Percentiles rank a stretch among this genome's conserved stretches.
Evolutionary conservation across 2,329 filamentous ascomycete species (phyloP).

Genomic region (Gaeumannomyces tritici): DNA sequence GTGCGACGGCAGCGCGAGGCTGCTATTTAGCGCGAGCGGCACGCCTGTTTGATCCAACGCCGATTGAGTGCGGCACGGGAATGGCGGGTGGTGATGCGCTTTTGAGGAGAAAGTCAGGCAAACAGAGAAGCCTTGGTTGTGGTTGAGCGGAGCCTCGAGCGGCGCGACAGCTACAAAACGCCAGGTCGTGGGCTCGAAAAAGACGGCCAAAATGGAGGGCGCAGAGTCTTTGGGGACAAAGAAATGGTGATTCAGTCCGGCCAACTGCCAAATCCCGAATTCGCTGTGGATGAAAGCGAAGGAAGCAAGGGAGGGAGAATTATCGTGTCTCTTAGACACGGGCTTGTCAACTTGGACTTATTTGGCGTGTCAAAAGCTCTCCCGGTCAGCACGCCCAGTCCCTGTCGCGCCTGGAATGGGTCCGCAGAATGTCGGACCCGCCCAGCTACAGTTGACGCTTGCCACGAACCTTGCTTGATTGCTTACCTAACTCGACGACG

Average conservation of each 20-base stretch:
- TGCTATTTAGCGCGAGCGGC: not conserved
- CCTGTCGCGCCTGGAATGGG: not conserved
- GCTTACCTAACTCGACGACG: not conserved
- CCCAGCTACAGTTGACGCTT: no score
- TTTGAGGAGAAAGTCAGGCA: not conserved
- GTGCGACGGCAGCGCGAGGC: not conserved
- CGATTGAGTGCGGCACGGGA: not conserved
- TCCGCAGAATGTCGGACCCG: not conserved
- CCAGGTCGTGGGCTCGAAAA: not conserved
- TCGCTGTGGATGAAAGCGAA: not conserved
- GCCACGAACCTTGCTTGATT: not conserved
- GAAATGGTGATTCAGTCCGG: not conserved
- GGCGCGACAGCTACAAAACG: not conserved
- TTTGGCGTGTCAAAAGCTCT: not conserved
- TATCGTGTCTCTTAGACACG: not conserved
- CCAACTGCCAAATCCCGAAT: not conserved
- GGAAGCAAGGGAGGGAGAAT: not conserved
- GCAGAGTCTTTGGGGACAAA: not conserved
- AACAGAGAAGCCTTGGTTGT: not conserved
- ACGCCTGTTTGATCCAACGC: not conserved
- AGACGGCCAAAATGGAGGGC: not conserved
- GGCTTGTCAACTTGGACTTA: not conserved
- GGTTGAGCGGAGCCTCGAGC: not conserved
- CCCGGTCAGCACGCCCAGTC: not conserved
- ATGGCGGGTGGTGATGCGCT: not conserved